phyloP scores from a whole-genome alignment of 2,329 filamentous ascomycete species.

The Alternaria hordeiaustralica region DNA sequence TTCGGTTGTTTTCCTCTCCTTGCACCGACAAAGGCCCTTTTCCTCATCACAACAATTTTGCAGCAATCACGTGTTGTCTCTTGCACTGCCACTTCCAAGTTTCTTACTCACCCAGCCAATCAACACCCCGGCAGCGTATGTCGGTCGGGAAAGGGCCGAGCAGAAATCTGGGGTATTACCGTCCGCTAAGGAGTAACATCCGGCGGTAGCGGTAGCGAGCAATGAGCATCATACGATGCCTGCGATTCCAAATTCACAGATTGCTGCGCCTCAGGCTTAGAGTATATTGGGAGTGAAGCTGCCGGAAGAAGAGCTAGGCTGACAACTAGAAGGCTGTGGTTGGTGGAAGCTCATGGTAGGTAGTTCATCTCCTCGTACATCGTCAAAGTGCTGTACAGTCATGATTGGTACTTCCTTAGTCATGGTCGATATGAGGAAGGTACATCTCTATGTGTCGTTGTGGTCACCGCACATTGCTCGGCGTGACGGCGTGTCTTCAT shows the following conservation, averaged over 20 bases:
- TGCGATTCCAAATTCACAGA: neutral
- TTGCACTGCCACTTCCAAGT: constrained; percentile 5
- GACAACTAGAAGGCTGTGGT: neutral
- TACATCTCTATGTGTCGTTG: neutral
- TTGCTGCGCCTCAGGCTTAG: neutral
- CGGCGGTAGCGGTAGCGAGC: neutral
- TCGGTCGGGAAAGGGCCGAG: neutral
- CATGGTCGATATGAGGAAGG: neutral
- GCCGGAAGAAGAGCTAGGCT: neutral
- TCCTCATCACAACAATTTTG: neutral
- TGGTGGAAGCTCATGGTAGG: neutral
- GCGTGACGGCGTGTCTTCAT: neutral
- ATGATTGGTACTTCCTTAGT: neutral
- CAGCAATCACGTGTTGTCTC: neutral
- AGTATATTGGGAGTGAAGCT: neutral
- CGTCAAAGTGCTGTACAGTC: neutral
- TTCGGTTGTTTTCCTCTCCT: neutral
- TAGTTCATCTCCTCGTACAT: neutral
- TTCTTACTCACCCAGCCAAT: neutral
- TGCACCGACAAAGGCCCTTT: constrained; percentile 2
- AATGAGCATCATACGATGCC: neutral
- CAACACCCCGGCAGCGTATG: neutral
- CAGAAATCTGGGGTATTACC: neutral
- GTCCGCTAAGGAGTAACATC: neutral
- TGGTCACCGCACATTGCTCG: neutral